phyloP scores from a whole-genome alignment of 371 early-diverging fungal species.

The Dentiscutata heterogama region DNA sequence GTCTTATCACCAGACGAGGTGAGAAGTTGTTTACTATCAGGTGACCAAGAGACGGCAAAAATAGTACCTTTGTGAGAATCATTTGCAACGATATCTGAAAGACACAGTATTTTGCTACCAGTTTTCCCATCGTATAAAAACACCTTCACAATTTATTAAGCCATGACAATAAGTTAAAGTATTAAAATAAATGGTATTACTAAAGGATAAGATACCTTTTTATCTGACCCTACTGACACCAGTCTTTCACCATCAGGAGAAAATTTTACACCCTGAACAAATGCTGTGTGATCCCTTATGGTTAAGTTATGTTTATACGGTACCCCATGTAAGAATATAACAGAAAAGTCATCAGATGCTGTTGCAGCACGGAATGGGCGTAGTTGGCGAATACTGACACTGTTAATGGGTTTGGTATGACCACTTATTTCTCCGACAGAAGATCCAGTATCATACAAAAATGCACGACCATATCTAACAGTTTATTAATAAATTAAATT shows the following conservation, averaged over 20 bases:
- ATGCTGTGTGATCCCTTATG: slow-evolving; percentile 85
- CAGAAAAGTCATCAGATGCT: slow-evolving; percentile 90
- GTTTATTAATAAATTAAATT: neutral
- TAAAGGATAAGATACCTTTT: slow-evolving; percentile 65
- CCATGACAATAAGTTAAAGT: neutral
- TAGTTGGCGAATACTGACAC: slow-evolving; percentile 82
- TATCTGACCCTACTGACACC: slow-evolving; percentile 90
- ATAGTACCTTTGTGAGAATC: slow-evolving; percentile 85
- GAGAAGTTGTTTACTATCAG: slow-evolving; percentile 80
- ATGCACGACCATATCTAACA: slow-evolving; percentile 86
- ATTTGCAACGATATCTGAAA: slow-evolving; percentile 58
- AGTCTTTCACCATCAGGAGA: slow-evolving; percentile 88
- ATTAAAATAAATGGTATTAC: neutral
- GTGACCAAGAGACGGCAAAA: slow-evolving; percentile 89
- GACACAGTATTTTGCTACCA: slow-evolving; percentile 83
- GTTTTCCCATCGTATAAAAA: slow-evolving; percentile 94
- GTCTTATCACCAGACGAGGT: slow-evolving; percentile 91
- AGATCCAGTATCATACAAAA: slow-evolving; percentile 88
- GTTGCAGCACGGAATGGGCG: slow-evolving; percentile 96
- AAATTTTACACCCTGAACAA: slow-evolving; percentile 90
- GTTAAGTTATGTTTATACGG: slow-evolving; percentile 87
- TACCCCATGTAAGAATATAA: slow-evolving; percentile 91
- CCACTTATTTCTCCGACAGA: slow-evolving; percentile 95
- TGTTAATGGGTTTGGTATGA: slow-evolving; percentile 88
- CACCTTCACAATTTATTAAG: slow-evolving; percentile 57